phyloP scores from a whole-genome alignment of 257 asterid genomes.

The Craterostigma plantagineum region DNA sequence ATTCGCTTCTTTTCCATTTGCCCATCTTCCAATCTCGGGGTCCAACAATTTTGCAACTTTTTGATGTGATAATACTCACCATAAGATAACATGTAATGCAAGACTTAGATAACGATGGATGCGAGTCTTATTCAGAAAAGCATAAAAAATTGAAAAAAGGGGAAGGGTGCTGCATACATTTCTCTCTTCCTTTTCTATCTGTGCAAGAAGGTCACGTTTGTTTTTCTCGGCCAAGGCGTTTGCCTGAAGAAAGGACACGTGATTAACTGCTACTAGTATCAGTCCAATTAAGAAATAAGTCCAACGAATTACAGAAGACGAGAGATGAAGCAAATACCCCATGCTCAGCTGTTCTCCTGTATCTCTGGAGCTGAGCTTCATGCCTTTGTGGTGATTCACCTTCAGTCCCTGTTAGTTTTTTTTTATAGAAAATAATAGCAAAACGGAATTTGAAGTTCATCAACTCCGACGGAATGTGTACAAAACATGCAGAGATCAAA shows the following conservation, averaged over 20 bases:
- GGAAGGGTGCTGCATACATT: conserved; percentile 31
- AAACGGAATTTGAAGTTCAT: not conserved
- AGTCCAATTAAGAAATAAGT: conserved; percentile 3
- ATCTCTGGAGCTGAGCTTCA: conserved; percentile 87
- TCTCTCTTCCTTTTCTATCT: conserved; percentile 79
- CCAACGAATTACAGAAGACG: conserved; percentile 3
- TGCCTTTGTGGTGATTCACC: conserved; percentile 79
- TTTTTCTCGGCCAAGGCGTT: conserved; percentile 93
- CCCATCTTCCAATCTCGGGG: conserved; percentile 90
- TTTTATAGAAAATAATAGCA: conserved; percentile 1
- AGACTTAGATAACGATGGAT: too few relatives aligned
- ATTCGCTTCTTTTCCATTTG: conserved; percentile 49
- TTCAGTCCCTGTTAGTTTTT: conserved; percentile 44
- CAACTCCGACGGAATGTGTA: too few relatives aligned
- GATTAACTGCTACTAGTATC: conserved; percentile 1
- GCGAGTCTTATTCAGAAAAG: conserved; percentile 10
- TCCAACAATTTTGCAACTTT: conserved; percentile 68
- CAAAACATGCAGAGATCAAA: conserved; percentile 2
- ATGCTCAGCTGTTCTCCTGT: conserved; percentile 82
- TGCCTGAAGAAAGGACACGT: conserved; percentile 38
- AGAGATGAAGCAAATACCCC: conserved; percentile 43
- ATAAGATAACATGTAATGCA: conserved; percentile 3
- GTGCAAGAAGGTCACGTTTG: conserved; percentile 78
- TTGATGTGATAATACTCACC: conserved; percentile 34
- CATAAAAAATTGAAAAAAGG: conserved; percentile 11